Evolutionary conservation across 2,329 filamentous ascomycete genomes (phyloP), one percentile per base, ranked within the genome.

Genomic region (Colletotrichum tabaci): DNA sequence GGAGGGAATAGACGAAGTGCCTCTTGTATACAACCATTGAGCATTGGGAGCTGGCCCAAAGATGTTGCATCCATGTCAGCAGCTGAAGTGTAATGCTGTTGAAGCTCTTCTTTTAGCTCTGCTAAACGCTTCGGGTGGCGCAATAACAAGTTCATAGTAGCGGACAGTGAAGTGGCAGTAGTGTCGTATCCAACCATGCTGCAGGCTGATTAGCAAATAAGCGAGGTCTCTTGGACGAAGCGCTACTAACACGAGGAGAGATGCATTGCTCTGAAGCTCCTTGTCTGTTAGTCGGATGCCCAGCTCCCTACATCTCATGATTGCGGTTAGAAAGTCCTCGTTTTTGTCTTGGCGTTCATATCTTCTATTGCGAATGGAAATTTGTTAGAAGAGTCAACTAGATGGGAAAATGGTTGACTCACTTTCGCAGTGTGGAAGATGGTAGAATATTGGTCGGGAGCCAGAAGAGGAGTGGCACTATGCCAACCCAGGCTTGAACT

Each of bases 21-120:
- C 75, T 87, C 85, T 1, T 85, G 78, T 13, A 87, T 74, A 47
- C 77, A 79, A 2, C 84, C 84, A 18, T 79, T 74, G 57, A 86
- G 74, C 73, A 80, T 74, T 0, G 75, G 67, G 0, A 85, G 75
- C 15, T 76, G 57, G 8, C 56, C n/a, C 70, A 61, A 75, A 71
- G 5, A 79, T 74, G 30, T 73, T 72, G 70, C 74, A 23, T 40
- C 55, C 69, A 77, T 77, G 12, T 72, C 56, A 4, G 60, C 72
- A 23, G 72, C 66, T 4, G 77, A 77, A 2, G 73, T 63, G 21
- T 82, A 75, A 3, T 74, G 78, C 35, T 21, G n/a, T 21, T 74
- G 73, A 52, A 86, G 84, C 74, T 87, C 86, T 0, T 78, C 30
- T 2, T 76, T 75, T 4, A 86, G 61, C n/a, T 81, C 9, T 76